These are phyloP conservation scores for Amanita phalloides DNA, from an alignment of 768 basidiomycete genomes.

Conservation along the genomic window DNA sequence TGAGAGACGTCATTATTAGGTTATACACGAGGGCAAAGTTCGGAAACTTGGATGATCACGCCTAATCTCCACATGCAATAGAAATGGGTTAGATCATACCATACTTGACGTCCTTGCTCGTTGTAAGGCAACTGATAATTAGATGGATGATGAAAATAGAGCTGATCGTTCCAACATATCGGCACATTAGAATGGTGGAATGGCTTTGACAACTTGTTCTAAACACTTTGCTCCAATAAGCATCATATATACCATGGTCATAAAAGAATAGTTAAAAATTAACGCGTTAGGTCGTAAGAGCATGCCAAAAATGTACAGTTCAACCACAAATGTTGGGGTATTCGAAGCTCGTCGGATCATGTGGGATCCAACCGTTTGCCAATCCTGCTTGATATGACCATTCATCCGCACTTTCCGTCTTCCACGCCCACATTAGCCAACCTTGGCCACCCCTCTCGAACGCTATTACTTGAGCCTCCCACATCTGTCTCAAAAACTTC, in stretches of 20 bases:
- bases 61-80: neutral
- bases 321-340: constrained; percentile 59
- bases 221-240: neutral
- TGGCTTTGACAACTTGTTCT: neutral
- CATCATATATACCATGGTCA: neutral
- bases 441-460: constrained; percentile 60
- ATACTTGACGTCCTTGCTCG: neutral
- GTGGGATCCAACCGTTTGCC: constrained; percentile 76
- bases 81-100: neutral
- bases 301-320: constrained; percentile 6
- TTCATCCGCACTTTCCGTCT: constrained; percentile 73
- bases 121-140: neutral
- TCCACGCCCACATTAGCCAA: constrained; percentile 84
- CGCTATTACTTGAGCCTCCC: constrained; percentile 75
- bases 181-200: no score
- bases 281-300: neutral
- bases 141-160: neutral
- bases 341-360: constrained; percentile 30
- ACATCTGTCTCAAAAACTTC: constrained; percentile 69
- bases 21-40: constrained; percentile 41
- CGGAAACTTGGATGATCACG: neutral
- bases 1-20: constrained; percentile 69
- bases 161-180: neutral
- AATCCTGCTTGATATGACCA: constrained; percentile 87
- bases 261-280: neutral